These are phyloP conservation scores for Agrocybe praecox DNA, from an alignment of 768 basidiomycete species.

Conservation along the genomic window DNA sequence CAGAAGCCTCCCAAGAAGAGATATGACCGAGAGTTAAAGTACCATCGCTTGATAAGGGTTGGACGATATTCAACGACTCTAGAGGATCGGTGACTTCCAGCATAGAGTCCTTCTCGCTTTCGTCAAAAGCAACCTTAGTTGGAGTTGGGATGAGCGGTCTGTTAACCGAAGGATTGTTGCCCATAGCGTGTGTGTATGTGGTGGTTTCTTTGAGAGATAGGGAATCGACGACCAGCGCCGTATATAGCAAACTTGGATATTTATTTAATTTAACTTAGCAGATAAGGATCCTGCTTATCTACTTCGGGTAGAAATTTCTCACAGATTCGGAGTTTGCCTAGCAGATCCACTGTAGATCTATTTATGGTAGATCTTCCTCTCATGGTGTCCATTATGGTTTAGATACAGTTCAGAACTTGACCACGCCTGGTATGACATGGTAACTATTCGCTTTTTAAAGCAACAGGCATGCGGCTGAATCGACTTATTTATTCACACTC, in stretches of 20 bases:
- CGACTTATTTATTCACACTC: background rate
- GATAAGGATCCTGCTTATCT: conserved; percentile 7
- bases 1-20: conserved; percentile 66
- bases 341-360: background rate
- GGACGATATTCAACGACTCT: conserved; percentile 31
- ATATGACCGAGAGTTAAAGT: conserved; percentile 60
- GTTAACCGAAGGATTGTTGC: conserved; percentile 28
- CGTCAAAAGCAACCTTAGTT: conserved; percentile 26
- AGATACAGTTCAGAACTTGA: background rate
- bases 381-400: background rate
- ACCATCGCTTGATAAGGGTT: conserved; percentile 59
- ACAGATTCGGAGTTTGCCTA: background rate
- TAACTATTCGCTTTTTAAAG: background rate
- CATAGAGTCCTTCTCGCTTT: conserved; percentile 26
- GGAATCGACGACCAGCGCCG: conserved; percentile 19
- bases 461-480: background rate
- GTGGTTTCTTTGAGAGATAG: conserved; percentile 9
- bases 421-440: background rate
- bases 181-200: conserved; percentile 23
- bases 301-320: background rate
- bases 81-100: conserved; percentile 28
- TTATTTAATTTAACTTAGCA: conserved; percentile 13
- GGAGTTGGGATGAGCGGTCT: conserved; percentile 26
- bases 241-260: conserved; percentile 15
- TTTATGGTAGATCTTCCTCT: background rate